Base-by-base conservation (phyloP, 75 land plant species). In the Selaginella moellendorffii region DNA sequence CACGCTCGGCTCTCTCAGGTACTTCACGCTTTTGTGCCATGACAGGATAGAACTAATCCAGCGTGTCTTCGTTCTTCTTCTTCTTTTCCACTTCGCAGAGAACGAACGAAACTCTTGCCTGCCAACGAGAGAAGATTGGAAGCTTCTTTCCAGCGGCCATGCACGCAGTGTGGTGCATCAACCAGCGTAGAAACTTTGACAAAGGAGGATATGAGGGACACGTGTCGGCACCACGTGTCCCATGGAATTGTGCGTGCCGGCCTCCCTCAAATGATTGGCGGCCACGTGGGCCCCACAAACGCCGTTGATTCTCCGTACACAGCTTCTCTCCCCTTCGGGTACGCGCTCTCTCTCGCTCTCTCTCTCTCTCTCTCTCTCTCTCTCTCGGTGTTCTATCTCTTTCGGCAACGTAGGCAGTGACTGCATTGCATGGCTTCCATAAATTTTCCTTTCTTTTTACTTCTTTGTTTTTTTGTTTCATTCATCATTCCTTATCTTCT, bases 101-200 rank as follows among this genome's bases (percentile, higher is more conserved):
- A n/a, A n/a, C n/a, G 46, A 36, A 36, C 46, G 14, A 36, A 36
- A 36, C 46, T 5, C 46, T 36, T n/a, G n/a, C n/a, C n/a, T n/a
- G n/a, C n/a, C n/a, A n/a, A n/a, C n/a, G n/a, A 36, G 46, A 36
- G 46, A 36, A 36, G 46, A 36, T 36, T 36, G 46, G 46, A 36
- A 36, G 46, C 46, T 36, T 36, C 46, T 36, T 5, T 14, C 5
- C n/a, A n/a, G n/a, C 46, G 5, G 46, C 10, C 46, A 36, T 36
- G 46, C 46, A 5, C 46, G 14, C 46, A 5, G 46, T 14, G 46
- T 36, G 46, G 46, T 36, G 5, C 46, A 36, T 36, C 46, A 36
- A 36, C 46, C 46, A 36, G 14, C 10, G 46, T 36, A 5, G 46
- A 36, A 36, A 5, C 5, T 14, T 14, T 36, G 46, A 5, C 14